Evolutionary conservation across 192 early-diverging fungal species (phyloP), one percentile per base, ranked within the genome.

Genomic region (Pilaira anomala): DNA sequence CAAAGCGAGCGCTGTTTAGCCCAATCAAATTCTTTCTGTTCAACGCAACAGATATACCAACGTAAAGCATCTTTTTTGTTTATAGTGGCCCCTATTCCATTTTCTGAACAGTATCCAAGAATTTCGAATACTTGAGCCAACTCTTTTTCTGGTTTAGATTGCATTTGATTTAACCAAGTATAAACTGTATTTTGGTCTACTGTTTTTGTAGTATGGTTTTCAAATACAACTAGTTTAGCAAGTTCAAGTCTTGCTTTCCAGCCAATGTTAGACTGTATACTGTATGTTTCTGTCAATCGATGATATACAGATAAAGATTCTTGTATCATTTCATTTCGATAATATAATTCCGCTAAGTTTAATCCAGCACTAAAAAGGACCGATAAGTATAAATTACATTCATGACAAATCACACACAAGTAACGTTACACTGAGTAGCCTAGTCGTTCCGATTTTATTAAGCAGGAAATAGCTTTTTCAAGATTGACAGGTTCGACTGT

Each of bases 401-500:
- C 1, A 44, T 13, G 26, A 46, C 21, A 24, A 33, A n/a, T 7
- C 7, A 29, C 7, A 21, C 44, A 42, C 18, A 39, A 2, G 2
- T 45, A 4, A 28, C 52, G 48, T 65, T 60, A 74, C 67, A 59
- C 69, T 40, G 49, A 18, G 46, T 68, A 62, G 22, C 72, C 66
- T n/a, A 62, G 40, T 39, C 46, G 22, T 26, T 61, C 50, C n/a
- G 75, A 66, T 48, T 69, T 69, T 21, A 55, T 55, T n/a, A 59
- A 61, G 40, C 67, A 66, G 3, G 48, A 58, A 24, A 76, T 29
- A 42, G 70, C 54, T 24, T 56, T 63, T 19, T 66, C 66, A 13
- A 66, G n/a, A 44, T 79, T 53, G n/a, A 65, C 29, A 7, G 29
- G 36, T 18, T 76, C 80, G 26, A 44, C 60, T 16, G 50, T 24